Evolutionary conservation across 768 basidiomycete species (phyloP), one percentile per base, ranked within the genome.

Genomic region (Amanita muscaria): DNA sequence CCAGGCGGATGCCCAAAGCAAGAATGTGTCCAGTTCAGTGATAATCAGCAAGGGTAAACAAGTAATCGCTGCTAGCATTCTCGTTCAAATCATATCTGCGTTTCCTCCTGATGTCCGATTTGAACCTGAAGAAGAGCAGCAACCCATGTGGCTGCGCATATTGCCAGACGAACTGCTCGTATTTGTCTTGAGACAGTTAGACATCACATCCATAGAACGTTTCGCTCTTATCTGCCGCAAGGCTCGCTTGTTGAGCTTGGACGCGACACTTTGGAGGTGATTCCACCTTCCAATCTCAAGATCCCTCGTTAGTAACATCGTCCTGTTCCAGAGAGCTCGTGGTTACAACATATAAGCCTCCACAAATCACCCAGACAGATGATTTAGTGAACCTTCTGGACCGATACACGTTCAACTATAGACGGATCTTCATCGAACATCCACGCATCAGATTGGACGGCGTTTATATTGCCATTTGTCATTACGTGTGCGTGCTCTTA

Each of bases 381-480:
- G 57, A 64, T n/a, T 50, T 85, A 46, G 56, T 66, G 36, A 56
- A 65, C 2, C 65, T 88, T 18, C 64, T 79, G 10, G 61, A 70
- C 16, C 63, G 61, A n/a, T 80, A 78, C 58, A 57, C 61, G 38
- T 72, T 66, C 39, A 78, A 88, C 58, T 91, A 79, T 63, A 75
- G 92, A 30, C 80, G 79, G 15, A 64, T 86, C 7, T 88, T 77
- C 59, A 75, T 94, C 33, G 85, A 91, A 60, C 85, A 89, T 46
- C 89, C 90, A 11, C 76, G 92, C 37, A 60, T 94, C 38, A 79
- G 92, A 30, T 59, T 83, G 50, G 92, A 94, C 49, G 92, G 92
- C 2, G 80, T 90, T 8, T 94, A 94, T 59, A 92, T 96, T 41
- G 82, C 88, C 16, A 84, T 88, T 15, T 93, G 90, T 56, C 90